phyloP scores from a whole-genome alignment of 2,329 filamentous ascomycete genomes.

The Nemania abortiva region DNA sequence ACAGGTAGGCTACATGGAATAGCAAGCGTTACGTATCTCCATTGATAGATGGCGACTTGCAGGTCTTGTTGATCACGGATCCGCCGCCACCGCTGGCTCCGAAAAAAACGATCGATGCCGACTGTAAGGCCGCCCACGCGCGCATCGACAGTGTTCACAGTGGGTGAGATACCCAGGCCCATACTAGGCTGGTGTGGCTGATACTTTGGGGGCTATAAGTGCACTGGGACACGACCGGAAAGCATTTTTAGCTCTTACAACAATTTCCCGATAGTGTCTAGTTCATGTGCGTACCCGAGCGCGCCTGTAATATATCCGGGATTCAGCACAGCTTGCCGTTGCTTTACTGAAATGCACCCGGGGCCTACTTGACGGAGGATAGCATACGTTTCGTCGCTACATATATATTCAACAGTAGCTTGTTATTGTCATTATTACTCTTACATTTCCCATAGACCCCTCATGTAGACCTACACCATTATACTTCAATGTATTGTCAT shows the following conservation, averaged over 20 bases:
- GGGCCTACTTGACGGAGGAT: constrained; percentile 3
- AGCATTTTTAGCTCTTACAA: constrained; percentile 24
- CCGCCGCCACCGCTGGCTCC: not conserved
- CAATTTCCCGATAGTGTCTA: constrained; percentile 22
- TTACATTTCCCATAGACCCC: too few species aligned
- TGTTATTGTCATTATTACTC: not conserved
- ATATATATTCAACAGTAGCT: not conserved
- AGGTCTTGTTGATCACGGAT: not conserved
- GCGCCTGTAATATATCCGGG: constrained; percentile 15
- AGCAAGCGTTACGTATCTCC: too few species aligned
- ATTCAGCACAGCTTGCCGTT: constrained; percentile 21
- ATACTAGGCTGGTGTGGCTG: constrained; percentile 27
- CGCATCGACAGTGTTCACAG: constrained; percentile 12
- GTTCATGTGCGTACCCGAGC: constrained; percentile 17
- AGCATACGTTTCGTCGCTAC: not conserved
- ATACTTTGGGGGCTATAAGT: constrained; percentile 14
- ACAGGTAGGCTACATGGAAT: not conserved
- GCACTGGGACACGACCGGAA: constrained; percentile 4
- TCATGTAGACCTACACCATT: too few species aligned
- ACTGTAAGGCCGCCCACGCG: not conserved
- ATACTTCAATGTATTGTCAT: too few species aligned
- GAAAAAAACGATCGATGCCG: constrained; percentile 6
- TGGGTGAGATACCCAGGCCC: constrained; percentile 2
- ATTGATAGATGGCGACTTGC: not conserved
- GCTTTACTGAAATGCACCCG: constrained; percentile 21